phyloP scores from a whole-genome alignment of 1,284 basidiomycete species.

The Stygiomarasmius scandens region DNA sequence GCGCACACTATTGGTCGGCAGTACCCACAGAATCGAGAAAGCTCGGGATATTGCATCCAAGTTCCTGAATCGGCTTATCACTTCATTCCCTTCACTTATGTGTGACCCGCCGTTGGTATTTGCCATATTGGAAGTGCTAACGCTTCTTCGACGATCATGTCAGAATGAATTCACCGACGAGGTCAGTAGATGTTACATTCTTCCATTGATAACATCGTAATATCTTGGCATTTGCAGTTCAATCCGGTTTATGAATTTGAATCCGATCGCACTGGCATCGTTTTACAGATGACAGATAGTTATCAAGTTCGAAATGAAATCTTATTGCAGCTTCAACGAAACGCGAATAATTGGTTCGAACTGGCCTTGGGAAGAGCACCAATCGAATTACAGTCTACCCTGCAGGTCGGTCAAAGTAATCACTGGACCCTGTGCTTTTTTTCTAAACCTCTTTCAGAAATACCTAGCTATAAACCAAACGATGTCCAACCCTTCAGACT shows the following conservation, averaged over 20 bases:
- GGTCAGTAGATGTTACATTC: slow-evolving; percentile 61
- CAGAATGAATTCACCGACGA: slow-evolving; percentile 94
- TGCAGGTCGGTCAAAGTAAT: slow-evolving; percentile 83
- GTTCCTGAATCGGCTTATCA: slow-evolving; percentile 85
- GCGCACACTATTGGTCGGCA: slow-evolving; percentile 73
- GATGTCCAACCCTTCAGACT: slow-evolving; percentile 59
- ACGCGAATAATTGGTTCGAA: slow-evolving; percentile 84
- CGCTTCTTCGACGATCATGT: slow-evolving; percentile 84
- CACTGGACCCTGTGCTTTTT: too few species aligned
- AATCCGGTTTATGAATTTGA: slow-evolving; percentile 85
- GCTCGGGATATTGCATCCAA: slow-evolving; percentile 82
- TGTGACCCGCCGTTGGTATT: slow-evolving; percentile 89
- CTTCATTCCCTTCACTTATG: slow-evolving; percentile 93
- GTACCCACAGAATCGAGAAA: slow-evolving; percentile 83
- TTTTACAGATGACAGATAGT: slow-evolving; percentile 84
- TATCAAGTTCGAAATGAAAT: slow-evolving; percentile 88
- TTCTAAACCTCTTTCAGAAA: slow-evolving; percentile 51
- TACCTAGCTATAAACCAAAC: slow-evolving; percentile 80
- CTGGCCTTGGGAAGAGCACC: slow-evolving; percentile 87
- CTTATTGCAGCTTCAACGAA: slow-evolving; percentile 71
- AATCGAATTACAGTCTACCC: slow-evolving; percentile 88
- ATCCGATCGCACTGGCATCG: slow-evolving; percentile 78
- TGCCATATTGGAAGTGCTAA: slow-evolving; percentile 90
- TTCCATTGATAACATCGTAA: too few species aligned
- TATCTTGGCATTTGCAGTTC: slow-evolving; percentile 73